Evolutionary conservation across 306 rosid genomes (phyloP).

Genomic region (Lotus japonicus): DNA sequence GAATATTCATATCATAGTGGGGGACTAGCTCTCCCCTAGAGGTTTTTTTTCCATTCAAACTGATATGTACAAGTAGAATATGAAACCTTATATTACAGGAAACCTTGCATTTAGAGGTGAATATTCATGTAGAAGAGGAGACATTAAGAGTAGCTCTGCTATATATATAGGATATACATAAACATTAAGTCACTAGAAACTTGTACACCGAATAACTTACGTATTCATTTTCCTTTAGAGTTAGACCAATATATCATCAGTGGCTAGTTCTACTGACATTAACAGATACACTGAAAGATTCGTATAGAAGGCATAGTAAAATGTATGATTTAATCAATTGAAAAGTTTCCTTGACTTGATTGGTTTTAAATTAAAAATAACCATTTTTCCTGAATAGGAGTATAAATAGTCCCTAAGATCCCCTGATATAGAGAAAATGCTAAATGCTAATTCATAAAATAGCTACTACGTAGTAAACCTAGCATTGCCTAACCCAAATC

Average conservation of each 20-base stretch:
- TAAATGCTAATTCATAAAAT: background rate
- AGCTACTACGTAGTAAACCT: background rate
- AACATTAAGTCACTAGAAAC: too few species aligned
- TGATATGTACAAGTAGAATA: too few species aligned
- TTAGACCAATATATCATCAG: too few species aligned
- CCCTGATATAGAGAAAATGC: background rate
- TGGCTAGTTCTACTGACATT: background rate
- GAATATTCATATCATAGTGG: too few species aligned
- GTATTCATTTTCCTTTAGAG: too few species aligned
- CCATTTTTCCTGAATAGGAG: background rate
- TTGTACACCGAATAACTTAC: too few species aligned
- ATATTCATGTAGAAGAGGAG: background rate
- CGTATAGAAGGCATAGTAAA: slow-evolving; percentile 20
- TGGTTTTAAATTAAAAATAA: slow-evolving; percentile 5
- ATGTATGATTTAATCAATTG: slow-evolving; percentile 16
- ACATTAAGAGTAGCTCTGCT: background rate
- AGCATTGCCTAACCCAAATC: background rate
- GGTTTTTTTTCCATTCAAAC: too few species aligned
- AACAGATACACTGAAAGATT: slow-evolving; percentile 16
- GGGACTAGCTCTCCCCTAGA: too few species aligned
- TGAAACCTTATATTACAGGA: too few species aligned
- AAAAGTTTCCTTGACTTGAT: slow-evolving; percentile 3
- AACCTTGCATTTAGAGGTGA: background rate
- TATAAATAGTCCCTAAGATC: background rate
- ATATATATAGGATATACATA: too few species aligned